Evolutionary conservation across 108 stramenopile genomes (phyloP).

Genomic region (Fragilaria radians): DNA sequence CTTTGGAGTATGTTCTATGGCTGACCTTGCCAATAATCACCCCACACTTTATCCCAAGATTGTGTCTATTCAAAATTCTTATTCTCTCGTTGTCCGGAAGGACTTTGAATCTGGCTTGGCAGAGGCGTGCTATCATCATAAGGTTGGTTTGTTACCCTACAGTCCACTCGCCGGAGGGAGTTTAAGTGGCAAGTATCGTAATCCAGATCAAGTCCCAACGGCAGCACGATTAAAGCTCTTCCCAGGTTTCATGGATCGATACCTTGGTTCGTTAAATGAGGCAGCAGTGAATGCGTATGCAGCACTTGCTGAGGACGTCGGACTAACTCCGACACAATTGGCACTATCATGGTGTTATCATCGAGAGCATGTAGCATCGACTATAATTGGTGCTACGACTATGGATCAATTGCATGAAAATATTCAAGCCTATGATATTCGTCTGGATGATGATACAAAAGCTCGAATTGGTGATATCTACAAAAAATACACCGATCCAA

Average conservation of each 20-base stretch:
- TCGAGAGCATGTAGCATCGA: slow-evolving; percentile 71
- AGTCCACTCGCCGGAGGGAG: slow-evolving; percentile 87
- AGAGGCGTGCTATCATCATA: slow-evolving; percentile 82
- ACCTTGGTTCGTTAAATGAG: slow-evolving; percentile 51
- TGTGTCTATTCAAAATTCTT: slow-evolving; percentile 81
- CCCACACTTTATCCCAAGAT: slow-evolving; percentile 74
- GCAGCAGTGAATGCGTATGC: slow-evolving; percentile 65
- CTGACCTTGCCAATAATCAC: slow-evolving; percentile 48
- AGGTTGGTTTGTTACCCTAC: slow-evolving; percentile 86
- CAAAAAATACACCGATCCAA: slow-evolving; percentile 76
- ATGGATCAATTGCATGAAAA: slow-evolving; percentile 79
- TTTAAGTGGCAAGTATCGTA: slow-evolving; percentile 75
- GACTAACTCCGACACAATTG: slow-evolving; percentile 67
- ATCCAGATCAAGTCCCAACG: slow-evolving; percentile 21
- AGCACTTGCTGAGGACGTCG: slow-evolving; percentile 49
- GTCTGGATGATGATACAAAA: slow-evolving; percentile 42
- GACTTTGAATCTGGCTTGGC: slow-evolving; percentile 81
- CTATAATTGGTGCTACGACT: slow-evolving; percentile 90
- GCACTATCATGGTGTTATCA: slow-evolving; percentile 87
- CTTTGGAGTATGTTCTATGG: slow-evolving; percentile 79
- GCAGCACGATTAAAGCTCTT: slow-evolving; percentile 58
- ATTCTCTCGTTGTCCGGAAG: slow-evolving; percentile 81
- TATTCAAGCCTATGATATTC: slow-evolving; percentile 40
- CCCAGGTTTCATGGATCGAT: slow-evolving; percentile 86
- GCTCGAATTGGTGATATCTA: slow-evolving; percentile 62